A percentile compares a stretch with the other conserved stretches of the same genome.
Evolutionary conservation across 495 filamentous ascomycete species (phyloP).

Genomic region (Pseudevernia furfuracea): DNA sequence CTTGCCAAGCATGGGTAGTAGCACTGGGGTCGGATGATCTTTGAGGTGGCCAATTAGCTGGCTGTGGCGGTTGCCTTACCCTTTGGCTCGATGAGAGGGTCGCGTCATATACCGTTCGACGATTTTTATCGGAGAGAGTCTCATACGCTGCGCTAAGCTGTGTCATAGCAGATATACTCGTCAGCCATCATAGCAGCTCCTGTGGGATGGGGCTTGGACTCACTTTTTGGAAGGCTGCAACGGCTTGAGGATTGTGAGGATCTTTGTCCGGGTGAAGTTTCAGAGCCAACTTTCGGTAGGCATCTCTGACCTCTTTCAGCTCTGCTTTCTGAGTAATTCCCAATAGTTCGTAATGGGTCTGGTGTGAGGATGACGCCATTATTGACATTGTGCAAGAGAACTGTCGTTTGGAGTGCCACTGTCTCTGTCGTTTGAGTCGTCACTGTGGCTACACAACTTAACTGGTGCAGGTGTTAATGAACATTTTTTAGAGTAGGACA

Average conservation of each 20-base stretch:
- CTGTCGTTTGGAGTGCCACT: neutral
- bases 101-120: slow-evolving; percentile 1
- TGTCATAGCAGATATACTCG: neutral
- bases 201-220: neutral
- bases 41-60: neutral
- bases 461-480: neutral
- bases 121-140: neutral
- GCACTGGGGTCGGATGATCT: neutral
- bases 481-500: neutral
- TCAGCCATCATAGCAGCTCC: neutral
- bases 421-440: neutral
- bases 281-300: slow-evolving; percentile 1
- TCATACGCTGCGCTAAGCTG: slow-evolving; percentile 9
- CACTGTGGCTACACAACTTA: neutral
- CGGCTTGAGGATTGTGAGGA: slow-evolving; percentile 8
- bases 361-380: neutral
- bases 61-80: neutral
- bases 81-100: slow-evolving; percentile 3
- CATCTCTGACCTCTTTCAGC: neutral
- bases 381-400: neutral
- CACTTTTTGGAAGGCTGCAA: slow-evolving; percentile 2
- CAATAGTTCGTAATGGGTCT: slow-evolving; percentile 1
- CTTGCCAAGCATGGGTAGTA: neutral
- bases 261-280: slow-evolving; percentile 11
- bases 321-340: neutral